Conservation (phyloP, 164 flowering plant genomes). For the Protea cynaroides region DNA sequence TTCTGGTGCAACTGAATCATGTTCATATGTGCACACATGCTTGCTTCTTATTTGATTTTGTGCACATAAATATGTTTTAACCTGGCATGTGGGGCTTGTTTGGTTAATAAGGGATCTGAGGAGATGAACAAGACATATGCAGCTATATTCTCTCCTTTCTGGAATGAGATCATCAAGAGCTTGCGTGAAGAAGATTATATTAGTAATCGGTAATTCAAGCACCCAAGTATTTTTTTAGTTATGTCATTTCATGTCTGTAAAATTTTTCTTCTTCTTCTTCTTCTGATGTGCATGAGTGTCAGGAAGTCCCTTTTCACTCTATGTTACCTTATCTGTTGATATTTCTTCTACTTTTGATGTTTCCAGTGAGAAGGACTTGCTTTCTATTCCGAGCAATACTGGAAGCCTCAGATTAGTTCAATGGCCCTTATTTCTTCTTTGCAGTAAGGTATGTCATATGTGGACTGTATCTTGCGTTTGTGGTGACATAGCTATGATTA, state of each 20-base stretch:
- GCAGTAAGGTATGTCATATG: slow-evolving; percentile 69
- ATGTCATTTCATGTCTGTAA: background rate
- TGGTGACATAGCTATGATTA: too few species aligned
- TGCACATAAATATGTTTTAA: background rate
- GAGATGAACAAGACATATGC: slow-evolving; percentile 68
- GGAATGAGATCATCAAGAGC: slow-evolving; percentile 97
- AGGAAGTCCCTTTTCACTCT: background rate
- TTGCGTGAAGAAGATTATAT: slow-evolving; percentile 95
- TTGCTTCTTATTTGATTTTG: background rate
- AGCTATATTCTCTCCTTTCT: slow-evolving; percentile 87
- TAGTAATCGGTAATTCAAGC: slow-evolving; percentile 59
- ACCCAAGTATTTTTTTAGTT: background rate
- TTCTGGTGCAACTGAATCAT: too few species aligned
- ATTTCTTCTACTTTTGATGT: slow-evolving; percentile 1
- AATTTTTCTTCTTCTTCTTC: background rate
- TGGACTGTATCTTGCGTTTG: background rate
- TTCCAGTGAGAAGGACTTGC: slow-evolving; percentile 93
- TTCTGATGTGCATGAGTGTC: too few species aligned
- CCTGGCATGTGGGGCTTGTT: background rate
- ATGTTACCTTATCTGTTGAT: slow-evolving; percentile 1
- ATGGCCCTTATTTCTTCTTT: slow-evolving; percentile 96
- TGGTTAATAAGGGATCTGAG: slow-evolving; percentile 40
- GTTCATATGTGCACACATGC: background rate
- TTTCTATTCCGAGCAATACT: slow-evolving; percentile 83
- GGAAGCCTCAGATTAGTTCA: slow-evolving; percentile 85